A percentile compares a stretch with the other conserved stretches of the same genome.
phyloP scores from a whole-genome alignment of 164 flowering plant genomes.

The Magnolia kwangsiensis region DNA sequence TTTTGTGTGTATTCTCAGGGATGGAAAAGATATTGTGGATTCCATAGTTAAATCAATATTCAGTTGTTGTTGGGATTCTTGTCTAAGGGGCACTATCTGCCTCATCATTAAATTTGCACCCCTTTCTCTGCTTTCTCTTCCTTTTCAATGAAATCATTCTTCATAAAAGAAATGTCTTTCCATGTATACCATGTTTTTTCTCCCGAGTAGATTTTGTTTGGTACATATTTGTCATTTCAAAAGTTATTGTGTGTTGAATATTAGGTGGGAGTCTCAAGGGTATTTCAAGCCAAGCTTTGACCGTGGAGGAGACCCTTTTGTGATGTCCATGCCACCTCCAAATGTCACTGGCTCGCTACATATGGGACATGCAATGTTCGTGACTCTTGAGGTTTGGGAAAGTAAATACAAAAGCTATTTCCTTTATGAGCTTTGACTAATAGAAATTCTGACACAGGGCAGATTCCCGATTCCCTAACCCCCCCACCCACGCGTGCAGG shows the following conservation, averaged over 20 bases:
- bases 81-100: background rate
- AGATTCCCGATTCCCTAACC: background rate
- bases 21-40: background rate
- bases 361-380: conserved; percentile 99
- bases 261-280: conserved; percentile 98
- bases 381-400: conserved; percentile 86
- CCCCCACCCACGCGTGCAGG: too few species aligned
- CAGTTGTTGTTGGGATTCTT: background rate
- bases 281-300: conserved; percentile 76
- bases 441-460: background rate
- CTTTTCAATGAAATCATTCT: too few species aligned
- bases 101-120: background rate
- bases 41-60: background rate
- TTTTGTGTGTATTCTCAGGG: background rate
- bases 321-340: conserved; percentile 95
- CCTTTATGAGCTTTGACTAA: background rate
- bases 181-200: background rate
- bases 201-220: background rate
- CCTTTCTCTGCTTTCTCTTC: background rate
- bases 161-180: background rate
- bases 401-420: conserved; percentile 11
- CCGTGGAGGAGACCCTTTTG: conserved; percentile 73
- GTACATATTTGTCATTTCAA: background rate
- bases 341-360: conserved; percentile 97
- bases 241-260: conserved; percentile 9